Percentiles rank a stretch among this genome's conserved stretches.
Evolutionary conservation across 2,329 filamentous ascomycete genomes (phyloP).

Genomic region (Clonostachys rosea): DNA sequence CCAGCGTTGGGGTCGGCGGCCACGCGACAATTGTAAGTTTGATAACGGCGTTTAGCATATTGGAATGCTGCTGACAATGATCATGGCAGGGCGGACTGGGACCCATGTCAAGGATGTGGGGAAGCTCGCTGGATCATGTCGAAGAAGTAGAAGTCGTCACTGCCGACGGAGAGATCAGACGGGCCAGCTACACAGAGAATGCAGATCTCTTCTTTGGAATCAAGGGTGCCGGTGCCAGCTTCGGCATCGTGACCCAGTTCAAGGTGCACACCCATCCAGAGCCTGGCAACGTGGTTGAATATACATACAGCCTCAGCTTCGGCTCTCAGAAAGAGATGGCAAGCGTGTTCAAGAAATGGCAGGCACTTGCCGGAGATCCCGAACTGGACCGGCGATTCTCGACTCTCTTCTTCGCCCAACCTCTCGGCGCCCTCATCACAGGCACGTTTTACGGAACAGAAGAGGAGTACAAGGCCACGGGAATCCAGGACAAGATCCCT

Average conservation of each 20-base stretch:
- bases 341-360: conserved; percentile 51
- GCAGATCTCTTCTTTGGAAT: conserved; percentile 52
- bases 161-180: conserved; percentile 44
- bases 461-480: conserved; percentile 46
- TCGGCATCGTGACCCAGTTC: conserved; percentile 54
- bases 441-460: conserved; percentile 58
- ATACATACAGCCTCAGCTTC: conserved; percentile 49
- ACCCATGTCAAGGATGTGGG: conserved; percentile 56
- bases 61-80: neutral
- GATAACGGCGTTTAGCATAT: no score
- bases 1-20: conserved; percentile 53
- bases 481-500: conserved; percentile 43
- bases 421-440: conserved; percentile 49
- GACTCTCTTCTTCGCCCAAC: conserved; percentile 48
- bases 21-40: conserved; percentile 49
- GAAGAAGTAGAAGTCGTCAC: conserved; percentile 51
- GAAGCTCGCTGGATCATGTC: conserved; percentile 49
- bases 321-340: conserved; percentile 41
- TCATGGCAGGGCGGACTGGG: conserved; percentile 47
- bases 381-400: conserved; percentile 54
- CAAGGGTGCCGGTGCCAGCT: conserved; percentile 50
- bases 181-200: conserved; percentile 40
- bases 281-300: conserved; percentile 51
- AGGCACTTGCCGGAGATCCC: conserved; percentile 48
- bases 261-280: conserved; percentile 50